Conservation (phyloP, 305 asterid species). For the Caryopteris hybrid region DNA sequence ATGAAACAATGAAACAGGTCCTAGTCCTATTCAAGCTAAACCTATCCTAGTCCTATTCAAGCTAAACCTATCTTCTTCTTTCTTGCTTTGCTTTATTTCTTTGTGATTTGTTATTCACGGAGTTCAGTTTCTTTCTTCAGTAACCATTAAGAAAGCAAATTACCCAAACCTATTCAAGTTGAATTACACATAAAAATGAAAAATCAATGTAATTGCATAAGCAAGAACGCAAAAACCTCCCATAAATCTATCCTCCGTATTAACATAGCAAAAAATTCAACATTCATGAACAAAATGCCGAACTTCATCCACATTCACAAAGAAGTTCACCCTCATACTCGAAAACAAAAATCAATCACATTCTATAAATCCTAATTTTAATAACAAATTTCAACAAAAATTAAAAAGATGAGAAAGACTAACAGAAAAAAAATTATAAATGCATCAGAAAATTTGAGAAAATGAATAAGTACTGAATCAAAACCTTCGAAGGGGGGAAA, state of each 20-base stretch:
- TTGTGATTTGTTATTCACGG: too few relatives aligned
- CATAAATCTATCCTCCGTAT: not conserved
- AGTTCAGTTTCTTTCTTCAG: too few relatives aligned
- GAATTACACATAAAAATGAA: not conserved
- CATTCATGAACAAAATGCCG: not conserved
- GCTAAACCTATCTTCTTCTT: too few relatives aligned
- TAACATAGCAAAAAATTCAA: not conserved
- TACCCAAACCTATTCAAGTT: not conserved
- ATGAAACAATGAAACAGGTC: too few relatives aligned
- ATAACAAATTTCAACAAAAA: not conserved
- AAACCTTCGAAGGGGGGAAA: constrained; percentile 44
- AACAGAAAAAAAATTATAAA: not conserved
- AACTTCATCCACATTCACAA: not conserved
- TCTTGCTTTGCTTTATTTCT: too few relatives aligned
- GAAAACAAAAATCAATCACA: not conserved
- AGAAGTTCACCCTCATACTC: not conserved
- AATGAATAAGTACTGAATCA: constrained; percentile 6
- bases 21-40: too few relatives aligned
- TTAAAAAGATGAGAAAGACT: not conserved
- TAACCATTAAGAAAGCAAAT: too few relatives aligned
- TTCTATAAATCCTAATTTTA: not conserved
- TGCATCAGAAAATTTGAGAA: not conserved
- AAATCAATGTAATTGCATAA: not conserved
- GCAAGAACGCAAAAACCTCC: not conserved
- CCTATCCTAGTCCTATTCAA: too few relatives aligned